Percentiles rank a stretch among this genome's conserved stretches.
Evolutionary conservation across 2,329 filamentous ascomycete genomes (phyloP).

Genomic region (Zasmidium cellare): DNA sequence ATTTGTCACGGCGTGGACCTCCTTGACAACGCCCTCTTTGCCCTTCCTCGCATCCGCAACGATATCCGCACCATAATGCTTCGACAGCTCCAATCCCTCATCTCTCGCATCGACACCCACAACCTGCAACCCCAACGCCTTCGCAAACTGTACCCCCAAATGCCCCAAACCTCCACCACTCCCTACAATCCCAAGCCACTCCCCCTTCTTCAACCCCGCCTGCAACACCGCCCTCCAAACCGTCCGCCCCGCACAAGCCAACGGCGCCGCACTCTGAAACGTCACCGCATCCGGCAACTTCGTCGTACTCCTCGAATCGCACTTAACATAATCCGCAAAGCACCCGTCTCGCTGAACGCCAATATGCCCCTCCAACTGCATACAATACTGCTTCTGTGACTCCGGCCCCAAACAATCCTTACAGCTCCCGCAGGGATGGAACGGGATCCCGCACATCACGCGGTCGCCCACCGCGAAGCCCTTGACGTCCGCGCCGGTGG

Average conservation of each 20-base stretch:
- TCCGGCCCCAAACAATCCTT: slow-evolving; percentile 53
- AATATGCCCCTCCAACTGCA: slow-evolving; percentile 44
- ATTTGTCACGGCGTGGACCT: slow-evolving; percentile 50
- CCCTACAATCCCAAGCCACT: slow-evolving; percentile 47
- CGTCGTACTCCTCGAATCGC: slow-evolving; percentile 50
- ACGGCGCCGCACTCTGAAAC: slow-evolving; percentile 55
- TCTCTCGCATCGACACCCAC: slow-evolving; percentile 58
- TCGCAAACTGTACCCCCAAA: slow-evolving; percentile 54
- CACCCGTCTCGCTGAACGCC: slow-evolving; percentile 56
- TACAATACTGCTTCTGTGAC: slow-evolving; percentile 56
- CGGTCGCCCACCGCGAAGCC: slow-evolving; percentile 53
- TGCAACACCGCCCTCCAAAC: slow-evolving; percentile 50
- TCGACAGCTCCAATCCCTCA: slow-evolving; percentile 51
- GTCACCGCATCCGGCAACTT: slow-evolving; percentile 51
- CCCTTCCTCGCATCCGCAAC: slow-evolving; percentile 54
- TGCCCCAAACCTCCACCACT: slow-evolving; percentile 57
- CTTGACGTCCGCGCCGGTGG: slow-evolving; percentile 43
- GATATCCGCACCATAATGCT: slow-evolving; percentile 51
- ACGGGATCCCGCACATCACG: slow-evolving; percentile 57
- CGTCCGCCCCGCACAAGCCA: slow-evolving; percentile 58
- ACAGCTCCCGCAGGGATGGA: slow-evolving; percentile 56
- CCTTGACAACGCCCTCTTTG: slow-evolving; percentile 49
- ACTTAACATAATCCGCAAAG: slow-evolving; percentile 58
- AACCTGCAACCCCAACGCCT: slow-evolving; percentile 51
- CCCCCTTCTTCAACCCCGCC: slow-evolving; percentile 40